Evolutionary conservation across 2,329 filamentous ascomycete genomes (phyloP).

Genomic region (Albifimbria verrucaria): DNA sequence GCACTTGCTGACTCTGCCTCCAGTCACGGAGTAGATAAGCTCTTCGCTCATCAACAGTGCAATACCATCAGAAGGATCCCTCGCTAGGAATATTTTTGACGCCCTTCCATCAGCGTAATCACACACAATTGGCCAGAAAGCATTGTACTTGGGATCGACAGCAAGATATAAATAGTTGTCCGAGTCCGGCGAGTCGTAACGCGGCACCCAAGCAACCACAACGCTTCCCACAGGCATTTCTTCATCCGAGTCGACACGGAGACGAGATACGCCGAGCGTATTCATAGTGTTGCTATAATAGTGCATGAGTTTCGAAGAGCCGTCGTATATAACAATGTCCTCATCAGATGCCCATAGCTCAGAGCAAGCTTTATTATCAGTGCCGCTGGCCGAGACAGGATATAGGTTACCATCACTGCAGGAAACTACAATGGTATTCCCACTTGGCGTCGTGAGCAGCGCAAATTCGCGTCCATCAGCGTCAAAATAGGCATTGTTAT

Average conservation of each 20-base stretch:
- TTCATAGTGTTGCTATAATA: not conserved
- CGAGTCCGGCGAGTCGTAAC: not conserved
- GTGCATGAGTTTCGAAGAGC: not conserved
- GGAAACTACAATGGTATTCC: not conserved
- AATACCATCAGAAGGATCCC: too few relatives aligned
- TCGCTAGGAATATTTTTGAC: not conserved
- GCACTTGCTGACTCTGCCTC: not conserved
- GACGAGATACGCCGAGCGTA: not conserved
- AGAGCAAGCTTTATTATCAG: not conserved
- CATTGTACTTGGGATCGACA: not conserved
- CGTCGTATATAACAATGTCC: not conserved
- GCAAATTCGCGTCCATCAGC: not conserved
- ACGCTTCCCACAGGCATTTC: not conserved
- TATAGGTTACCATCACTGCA: not conserved
- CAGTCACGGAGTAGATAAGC: not conserved
- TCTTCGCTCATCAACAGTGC: not conserved
- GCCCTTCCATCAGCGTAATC: not conserved
- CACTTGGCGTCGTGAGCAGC: not conserved
- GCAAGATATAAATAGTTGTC: not conserved
- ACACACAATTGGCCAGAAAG: not conserved
- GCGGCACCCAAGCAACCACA: not conserved
- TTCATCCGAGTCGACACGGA: not conserved
- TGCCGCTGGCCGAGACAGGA: not conserved
- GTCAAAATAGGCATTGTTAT: too few relatives aligned
- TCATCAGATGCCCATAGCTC: not conserved